These are phyloP conservation scores for Puccinia triticina DNA, from an alignment of 1,284 basidiomycete genomes.

Conservation along the genomic window DNA sequence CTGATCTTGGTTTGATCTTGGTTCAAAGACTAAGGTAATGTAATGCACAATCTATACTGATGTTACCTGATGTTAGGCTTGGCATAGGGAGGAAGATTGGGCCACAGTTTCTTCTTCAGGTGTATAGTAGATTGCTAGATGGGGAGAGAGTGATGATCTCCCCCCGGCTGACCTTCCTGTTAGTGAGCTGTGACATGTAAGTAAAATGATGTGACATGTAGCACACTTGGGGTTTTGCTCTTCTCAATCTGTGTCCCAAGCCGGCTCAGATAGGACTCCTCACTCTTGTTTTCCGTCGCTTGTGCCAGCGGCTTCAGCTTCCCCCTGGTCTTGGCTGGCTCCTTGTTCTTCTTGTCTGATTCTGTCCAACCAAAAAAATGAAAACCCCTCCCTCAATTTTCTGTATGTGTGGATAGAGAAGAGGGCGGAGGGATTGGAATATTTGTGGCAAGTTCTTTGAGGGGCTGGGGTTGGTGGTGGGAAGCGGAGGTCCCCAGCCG, in stretches of 20 bases:
- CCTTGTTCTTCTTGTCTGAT: neutral
- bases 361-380: neutral
- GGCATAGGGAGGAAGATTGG: no score
- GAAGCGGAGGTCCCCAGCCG: neutral
- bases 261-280: slow-evolving; percentile 29
- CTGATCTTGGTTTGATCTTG: no score
- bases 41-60: no score
- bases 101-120: no score
- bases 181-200: no score
- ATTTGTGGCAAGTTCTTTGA: neutral
- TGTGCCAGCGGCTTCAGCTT: slow-evolving; percentile 23
- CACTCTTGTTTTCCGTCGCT: neutral
- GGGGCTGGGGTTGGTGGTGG: neutral
- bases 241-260: slow-evolving; percentile 9
- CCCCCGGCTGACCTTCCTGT: no score
- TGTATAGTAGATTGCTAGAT: no score
- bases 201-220: no score
- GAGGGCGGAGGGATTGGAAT: neutral
- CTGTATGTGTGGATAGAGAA: neutral
- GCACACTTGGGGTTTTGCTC: slow-evolving; percentile 31
- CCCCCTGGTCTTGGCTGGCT: neutral
- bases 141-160: no score
- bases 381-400: no score
- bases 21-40: no score
- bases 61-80: no score